These are phyloP conservation scores for Macadamia tetraphylla DNA, from an alignment of 164 flowering plant genomes.

Conservation along the genomic window DNA sequence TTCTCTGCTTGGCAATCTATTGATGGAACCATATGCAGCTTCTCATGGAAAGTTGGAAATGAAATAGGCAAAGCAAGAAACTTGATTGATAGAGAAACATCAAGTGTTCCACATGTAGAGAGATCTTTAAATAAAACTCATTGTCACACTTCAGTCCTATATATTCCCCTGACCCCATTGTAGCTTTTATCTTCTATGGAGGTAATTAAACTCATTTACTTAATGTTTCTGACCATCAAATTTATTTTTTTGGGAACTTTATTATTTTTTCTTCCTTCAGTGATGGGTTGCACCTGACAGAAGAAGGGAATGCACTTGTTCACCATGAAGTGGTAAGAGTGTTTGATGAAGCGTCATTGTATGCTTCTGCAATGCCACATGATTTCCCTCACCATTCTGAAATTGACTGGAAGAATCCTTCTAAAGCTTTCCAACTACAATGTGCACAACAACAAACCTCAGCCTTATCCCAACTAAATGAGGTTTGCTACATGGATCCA, in stretches of 20 bases:
- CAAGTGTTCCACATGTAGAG: no score
- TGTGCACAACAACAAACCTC: constrained; percentile 10
- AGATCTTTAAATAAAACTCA: no score
- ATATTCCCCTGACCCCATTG: not conserved
- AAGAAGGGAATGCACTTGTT: constrained; percentile 67
- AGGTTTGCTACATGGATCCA: not conserved
- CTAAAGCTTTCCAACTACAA: constrained; percentile 40
- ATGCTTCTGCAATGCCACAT: constrained; percentile 54
- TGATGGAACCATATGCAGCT: no score
- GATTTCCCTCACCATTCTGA: constrained; percentile 81
- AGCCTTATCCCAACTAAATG: not conserved
- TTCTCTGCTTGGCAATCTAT: no score
- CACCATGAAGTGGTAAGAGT: constrained; percentile 47
- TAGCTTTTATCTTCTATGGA: not conserved
- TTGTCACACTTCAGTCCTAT: not conserved
- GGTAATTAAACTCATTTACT: not conserved
- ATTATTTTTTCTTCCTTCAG: constrained; percentile 25
- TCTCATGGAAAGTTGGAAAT: no score
- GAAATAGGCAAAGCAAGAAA: no score
- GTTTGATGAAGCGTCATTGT: constrained; percentile 41
- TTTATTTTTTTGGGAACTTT: not conserved
- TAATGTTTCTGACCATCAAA: not conserved
- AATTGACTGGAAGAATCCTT: constrained; percentile 57
- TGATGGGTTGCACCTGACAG: constrained; percentile 83
- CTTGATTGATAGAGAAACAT: no score